Base-by-base conservation (phyloP, 2,329 filamentous ascomycete species). In the Xylaria sp. region DNA sequence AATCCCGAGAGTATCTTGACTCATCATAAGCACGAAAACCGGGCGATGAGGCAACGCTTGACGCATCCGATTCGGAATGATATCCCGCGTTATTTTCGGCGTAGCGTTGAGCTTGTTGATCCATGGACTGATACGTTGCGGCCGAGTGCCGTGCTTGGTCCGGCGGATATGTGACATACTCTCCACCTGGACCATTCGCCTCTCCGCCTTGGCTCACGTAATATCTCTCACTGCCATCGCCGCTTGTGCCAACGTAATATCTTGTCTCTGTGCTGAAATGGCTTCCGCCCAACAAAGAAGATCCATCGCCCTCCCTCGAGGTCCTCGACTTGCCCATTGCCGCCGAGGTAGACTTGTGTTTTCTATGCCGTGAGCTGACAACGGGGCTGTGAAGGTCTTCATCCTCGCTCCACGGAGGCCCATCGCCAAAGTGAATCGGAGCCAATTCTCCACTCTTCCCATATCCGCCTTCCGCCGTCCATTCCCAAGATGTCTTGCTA, bases 301-400 rank as follows among this genome's bases (percentile, higher is more conserved):
- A 77, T 40, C 79, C 79, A 11, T 80, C 76, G n/a, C 79, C 76
- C 69, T 77, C 73, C 57, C 74, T 82, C 69, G 85, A 79, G 56
- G 81, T 83, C 69, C 85, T 83, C 62, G 83, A 79, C 76, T 84
- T 84, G 60, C 82, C 79, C 63, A 83, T 80, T 4, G 84, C 80
- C 20, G 86, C 84, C 1, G 85, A 85, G 0, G 88, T 86, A 2
- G 91, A 93, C 79, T 93, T 97, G 81, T 94, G 91, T 80, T 96
- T 97, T 77, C 92, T 91, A 79, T 97, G 94, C 66, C 92, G 87
- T 46, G 92, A 92, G 72, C 92, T 93, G 15, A 94, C 93, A 20
- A 97, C 93, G 0, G 94, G 94, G 77, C 94, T 97, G 77, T 96
- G 93, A 51, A 97, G 86, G 80, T 98, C 96, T 75, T 98, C 94